Evolutionary conservation across 257 asterid species (phyloP).

Genomic region (Nicotiana undulata): DNA sequence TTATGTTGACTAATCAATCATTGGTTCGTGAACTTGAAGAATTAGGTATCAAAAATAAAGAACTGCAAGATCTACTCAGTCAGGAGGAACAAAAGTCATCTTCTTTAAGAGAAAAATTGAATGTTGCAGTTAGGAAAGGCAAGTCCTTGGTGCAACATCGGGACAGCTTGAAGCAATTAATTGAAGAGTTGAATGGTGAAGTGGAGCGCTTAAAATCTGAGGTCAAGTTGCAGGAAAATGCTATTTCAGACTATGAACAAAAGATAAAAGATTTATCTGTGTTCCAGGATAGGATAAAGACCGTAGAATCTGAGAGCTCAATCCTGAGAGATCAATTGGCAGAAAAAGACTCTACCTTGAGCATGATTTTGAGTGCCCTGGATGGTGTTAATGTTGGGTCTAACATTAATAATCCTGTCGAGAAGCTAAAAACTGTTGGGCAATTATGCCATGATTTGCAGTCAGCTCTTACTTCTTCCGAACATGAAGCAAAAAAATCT

Average conservation of each 20-base stretch:
- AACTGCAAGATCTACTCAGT: slow-evolving; percentile 55
- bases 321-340: slow-evolving; percentile 51
- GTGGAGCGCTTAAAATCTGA: slow-evolving; percentile 51
- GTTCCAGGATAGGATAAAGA: slow-evolving; percentile 48
- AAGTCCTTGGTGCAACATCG: slow-evolving; percentile 88
- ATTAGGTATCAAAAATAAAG: slow-evolving; percentile 46
- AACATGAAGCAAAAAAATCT: slow-evolving; percentile 76
- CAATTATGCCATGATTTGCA: slow-evolving; percentile 42
- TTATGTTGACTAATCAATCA: slow-evolving; percentile 35
- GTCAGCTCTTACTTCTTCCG: slow-evolving; percentile 33
- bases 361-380: slow-evolving; percentile 39
- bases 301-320: slow-evolving; percentile 56
- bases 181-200: slow-evolving; percentile 63
- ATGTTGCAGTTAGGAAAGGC: slow-evolving; percentile 87
- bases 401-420: slow-evolving; percentile 40
- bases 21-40: slow-evolving; percentile 42
- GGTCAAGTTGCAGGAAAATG: slow-evolving; percentile 33
- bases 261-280: slow-evolving; percentile 41
- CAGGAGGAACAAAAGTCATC: slow-evolving; percentile 78
- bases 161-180: slow-evolving; percentile 74
- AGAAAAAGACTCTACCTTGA: slow-evolving; percentile 54
- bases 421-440: slow-evolving; percentile 49
- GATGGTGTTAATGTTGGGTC: slow-evolving; percentile 39
- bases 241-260: slow-evolving; percentile 49
- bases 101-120: slow-evolving; percentile 81